phyloP scores from a whole-genome alignment of 2,329 filamentous ascomycete genomes.

The Penicillium sp. region DNA sequence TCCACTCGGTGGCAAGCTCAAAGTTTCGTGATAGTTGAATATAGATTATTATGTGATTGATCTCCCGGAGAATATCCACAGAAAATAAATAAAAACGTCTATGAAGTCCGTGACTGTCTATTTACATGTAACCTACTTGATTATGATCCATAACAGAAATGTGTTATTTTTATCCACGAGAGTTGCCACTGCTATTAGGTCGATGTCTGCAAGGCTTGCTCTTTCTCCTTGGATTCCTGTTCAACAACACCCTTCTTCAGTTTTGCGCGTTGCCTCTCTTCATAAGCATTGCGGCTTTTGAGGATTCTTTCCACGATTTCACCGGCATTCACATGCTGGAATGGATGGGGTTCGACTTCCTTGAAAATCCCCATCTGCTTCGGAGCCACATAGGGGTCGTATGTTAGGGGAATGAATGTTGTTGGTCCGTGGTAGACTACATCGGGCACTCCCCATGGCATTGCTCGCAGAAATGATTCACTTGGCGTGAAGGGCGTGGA shows the following conservation, averaged over 20 bases:
- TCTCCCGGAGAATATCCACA: not conserved
- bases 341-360: slow-evolving; percentile 72
- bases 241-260: slow-evolving; percentile 80
- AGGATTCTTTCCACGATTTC: slow-evolving; percentile 90
- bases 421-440: slow-evolving; percentile 97
- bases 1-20: not conserved
- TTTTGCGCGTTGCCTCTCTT: slow-evolving; percentile 86
- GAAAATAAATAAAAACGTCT: not conserved
- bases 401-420: slow-evolving; percentile 73
- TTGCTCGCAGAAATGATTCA: slow-evolving; percentile 67
- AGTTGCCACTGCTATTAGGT: not conserved
- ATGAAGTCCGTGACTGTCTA: not conserved
- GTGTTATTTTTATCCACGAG: not conserved
- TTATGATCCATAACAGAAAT: not conserved
- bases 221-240: slow-evolving; percentile 31
- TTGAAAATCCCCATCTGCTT: slow-evolving; percentile 81
- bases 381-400: slow-evolving; percentile 75
- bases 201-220: not conserved
- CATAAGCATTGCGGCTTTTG: slow-evolving; percentile 79
- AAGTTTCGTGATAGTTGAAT: not conserved
- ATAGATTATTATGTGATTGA: not conserved
- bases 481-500: slow-evolving; percentile 84
- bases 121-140: not conserved
- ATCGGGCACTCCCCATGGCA: slow-evolving; percentile 70
- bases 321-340: slow-evolving; percentile 82